A percentile compares a stretch with the other conserved stretches of the same genome.
Conservation (phyloP, 441 rosid species). For the Erodium moschatum region DNA sequence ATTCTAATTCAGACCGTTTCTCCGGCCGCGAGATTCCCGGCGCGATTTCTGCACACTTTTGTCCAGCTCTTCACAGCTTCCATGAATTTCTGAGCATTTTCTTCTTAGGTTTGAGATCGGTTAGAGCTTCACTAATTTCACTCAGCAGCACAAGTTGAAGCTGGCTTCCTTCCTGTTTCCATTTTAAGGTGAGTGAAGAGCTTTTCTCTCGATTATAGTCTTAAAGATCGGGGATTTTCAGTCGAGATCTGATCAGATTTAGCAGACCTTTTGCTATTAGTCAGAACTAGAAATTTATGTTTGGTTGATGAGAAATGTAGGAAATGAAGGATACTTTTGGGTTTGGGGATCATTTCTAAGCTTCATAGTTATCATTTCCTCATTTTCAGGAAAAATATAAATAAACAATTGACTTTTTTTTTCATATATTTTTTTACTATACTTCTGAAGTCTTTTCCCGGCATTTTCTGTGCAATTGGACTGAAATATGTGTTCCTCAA, state of each 20-base stretch:
- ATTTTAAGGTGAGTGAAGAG: not conserved
- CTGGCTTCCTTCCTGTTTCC: not conserved
- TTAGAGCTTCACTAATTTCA: not conserved
- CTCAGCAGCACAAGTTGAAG: not conserved
- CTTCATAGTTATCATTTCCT: not conserved
- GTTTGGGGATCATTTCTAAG: not conserved
- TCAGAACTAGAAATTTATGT: slow-evolving; percentile 1
- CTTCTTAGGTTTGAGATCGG: not conserved
- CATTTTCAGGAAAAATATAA: not conserved
- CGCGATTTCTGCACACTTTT: not conserved
- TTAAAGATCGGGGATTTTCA: not conserved
- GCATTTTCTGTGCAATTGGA: not conserved
- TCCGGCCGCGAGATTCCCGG: not conserved
- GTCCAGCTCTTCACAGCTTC: not conserved
- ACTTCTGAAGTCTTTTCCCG: not conserved
- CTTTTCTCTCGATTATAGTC: not conserved
- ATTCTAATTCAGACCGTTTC: not conserved
- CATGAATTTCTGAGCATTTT: not conserved
- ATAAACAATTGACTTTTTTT: not conserved
- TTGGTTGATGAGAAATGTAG: slow-evolving; percentile 17
- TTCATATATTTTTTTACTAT: not conserved
- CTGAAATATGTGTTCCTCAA: not conserved
- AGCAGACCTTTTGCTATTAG: slow-evolving; percentile 14
- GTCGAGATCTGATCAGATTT: slow-evolving; percentile 35
- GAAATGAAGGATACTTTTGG: slow-evolving; percentile 9